Base-by-base conservation (phyloP, 768 basidiomycete genomes). In the Boletus sp. region DNA sequence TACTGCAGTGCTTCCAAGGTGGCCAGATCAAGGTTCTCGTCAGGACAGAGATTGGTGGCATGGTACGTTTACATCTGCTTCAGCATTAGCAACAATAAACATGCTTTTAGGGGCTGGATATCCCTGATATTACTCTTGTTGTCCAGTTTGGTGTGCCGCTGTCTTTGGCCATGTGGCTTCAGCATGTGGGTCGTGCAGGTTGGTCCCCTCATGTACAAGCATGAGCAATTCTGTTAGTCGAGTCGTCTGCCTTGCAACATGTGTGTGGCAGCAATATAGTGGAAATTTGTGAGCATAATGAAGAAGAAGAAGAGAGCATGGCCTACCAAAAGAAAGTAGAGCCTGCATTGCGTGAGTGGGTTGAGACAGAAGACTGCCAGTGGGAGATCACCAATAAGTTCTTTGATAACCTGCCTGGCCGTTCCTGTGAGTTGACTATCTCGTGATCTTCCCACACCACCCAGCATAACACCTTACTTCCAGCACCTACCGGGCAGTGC, bases 81-180 rank as follows among this genome's bases (percentile, higher is more conserved):
- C 23, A 27, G 25, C 5, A 5, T 35, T 15, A 35, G 14, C 35
- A 35, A 17, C 15, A 15, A 42, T 27, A 9, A 42, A 15, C 1
- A 15, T 27, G 14, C 3, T 74, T 75, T 51, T 47, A 74, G 72
- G 72, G 72, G 5, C 51, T 66, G 0, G 70, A 74, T 44, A 74
- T 76, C 23, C 67, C 71, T 0, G 69, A 77, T 53, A 67, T 77
- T 29, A 66, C 67, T 14, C 64, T 69, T 14, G 65, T 72, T 1
- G 59, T 72, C 17, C 75, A 76, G 47, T 74, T 75, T 38, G 65
- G 68, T 1, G n/a, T 41, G 14, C 55, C 45, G 8, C n/a, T 9
- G 11, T 56, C 50, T 7, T 40, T 51, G 33, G 32, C 45, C 1
- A 14, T 56, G 4, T 51, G 50, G 55, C 14, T 51, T 3, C 55